Evolutionary conservation across 1,284 basidiomycete genomes (phyloP).

Genomic region (Coniferiporia sulphurascens): DNA sequence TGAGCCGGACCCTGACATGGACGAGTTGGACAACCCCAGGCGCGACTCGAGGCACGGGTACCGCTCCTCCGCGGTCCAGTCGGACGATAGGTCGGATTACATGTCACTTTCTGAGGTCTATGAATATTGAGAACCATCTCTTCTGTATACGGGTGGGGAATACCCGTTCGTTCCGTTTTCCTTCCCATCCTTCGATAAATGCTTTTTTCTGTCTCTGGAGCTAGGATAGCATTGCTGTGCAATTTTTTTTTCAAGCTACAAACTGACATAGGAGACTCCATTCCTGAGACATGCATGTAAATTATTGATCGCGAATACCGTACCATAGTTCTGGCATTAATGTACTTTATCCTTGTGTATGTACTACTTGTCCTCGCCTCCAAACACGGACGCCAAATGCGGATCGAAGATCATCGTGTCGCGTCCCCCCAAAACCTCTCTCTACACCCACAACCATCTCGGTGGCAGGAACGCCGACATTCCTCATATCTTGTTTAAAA

Average conservation of each 20-base stretch:
- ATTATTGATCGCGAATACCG: too few species aligned
- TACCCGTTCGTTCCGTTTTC: not conserved
- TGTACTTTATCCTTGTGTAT: too few species aligned
- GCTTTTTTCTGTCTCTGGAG: not conserved
- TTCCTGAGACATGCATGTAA: too few species aligned
- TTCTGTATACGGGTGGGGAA: not conserved
- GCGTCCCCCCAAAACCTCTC: too few species aligned
- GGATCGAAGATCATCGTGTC: too few species aligned
- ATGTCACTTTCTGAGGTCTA: conserved; percentile 65
- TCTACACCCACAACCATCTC: not conserved
- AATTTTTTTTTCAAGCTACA: not conserved
- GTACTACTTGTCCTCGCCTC: too few species aligned
- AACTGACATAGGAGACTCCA: not conserved
- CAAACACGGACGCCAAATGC: too few species aligned
- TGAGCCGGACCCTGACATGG: conserved; percentile 43
- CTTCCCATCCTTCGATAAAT: not conserved
- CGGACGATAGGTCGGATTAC: conserved; percentile 67
- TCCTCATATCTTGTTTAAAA: not conserved
- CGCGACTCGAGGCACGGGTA: not conserved
- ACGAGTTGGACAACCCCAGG: not conserved
- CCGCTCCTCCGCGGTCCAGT: conserved; percentile 41
- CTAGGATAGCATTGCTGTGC: not conserved
- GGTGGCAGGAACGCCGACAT: not conserved
- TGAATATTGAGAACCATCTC: conserved; percentile 47
- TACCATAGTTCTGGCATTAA: too few species aligned